phyloP scores from a whole-genome alignment of 768 basidiomycete species.

The Mycena filopes region DNA sequence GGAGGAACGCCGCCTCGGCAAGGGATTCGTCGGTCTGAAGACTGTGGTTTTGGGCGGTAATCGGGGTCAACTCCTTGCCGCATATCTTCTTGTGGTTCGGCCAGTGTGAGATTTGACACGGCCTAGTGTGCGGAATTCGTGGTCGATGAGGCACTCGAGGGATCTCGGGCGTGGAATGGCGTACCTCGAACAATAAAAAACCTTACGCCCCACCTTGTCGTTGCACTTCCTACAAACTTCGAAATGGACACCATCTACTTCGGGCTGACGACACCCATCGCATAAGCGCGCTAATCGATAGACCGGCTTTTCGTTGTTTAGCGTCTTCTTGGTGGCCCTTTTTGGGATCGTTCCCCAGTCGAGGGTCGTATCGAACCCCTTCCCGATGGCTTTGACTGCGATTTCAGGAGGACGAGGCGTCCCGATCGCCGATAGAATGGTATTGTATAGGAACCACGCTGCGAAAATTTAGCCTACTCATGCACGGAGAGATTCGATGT shows the following conservation, averaged over 20 bases:
- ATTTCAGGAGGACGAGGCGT: constrained; percentile 6
- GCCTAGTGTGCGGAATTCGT: neutral
- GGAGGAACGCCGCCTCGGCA: constrained; percentile 12
- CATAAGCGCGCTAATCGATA: constrained; percentile 16
- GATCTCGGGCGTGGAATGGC: constrained; percentile 4
- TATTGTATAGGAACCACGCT: constrained; percentile 17
- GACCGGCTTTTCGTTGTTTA: constrained; percentile 6
- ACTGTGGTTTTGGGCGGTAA: constrained; percentile 3
- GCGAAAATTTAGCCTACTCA: constrained; percentile 7
- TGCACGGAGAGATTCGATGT: constrained; percentile 7
- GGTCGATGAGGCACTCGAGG: constrained; percentile 3
- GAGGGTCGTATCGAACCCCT: too few relatives aligned
- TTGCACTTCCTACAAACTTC: constrained; percentile 7
- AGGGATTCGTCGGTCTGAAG: neutral
- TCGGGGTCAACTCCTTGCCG: constrained; percentile 15
- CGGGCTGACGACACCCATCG: constrained; percentile 7
- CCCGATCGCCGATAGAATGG: constrained; percentile 12
- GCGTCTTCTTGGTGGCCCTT: too few relatives aligned
- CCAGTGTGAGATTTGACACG: constrained; percentile 19
- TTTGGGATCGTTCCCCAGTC: too few relatives aligned
- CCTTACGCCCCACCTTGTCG: constrained; percentile 10
- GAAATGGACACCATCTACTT: constrained; percentile 10
- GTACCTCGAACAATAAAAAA: constrained; percentile 17
- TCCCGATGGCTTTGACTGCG: too few relatives aligned
- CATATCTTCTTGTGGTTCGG: constrained; percentile 21